Conservation (phyloP, 345 rosid species). For the Bruguiera gymnorhiza region DNA sequence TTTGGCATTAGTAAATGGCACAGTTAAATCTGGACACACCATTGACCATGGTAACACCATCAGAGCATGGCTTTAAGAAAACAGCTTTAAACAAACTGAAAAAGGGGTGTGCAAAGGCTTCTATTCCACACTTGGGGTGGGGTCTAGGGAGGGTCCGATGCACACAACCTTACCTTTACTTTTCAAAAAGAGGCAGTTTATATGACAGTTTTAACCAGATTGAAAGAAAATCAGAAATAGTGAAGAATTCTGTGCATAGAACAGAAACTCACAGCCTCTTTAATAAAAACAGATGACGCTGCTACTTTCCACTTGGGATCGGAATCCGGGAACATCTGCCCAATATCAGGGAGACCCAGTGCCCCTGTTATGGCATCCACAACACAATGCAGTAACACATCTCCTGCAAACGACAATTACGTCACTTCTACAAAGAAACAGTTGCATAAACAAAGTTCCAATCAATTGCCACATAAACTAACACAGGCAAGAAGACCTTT, state of each 20-base stretch:
- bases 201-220: neutral
- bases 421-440: neutral
- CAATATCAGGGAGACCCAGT: slow-evolving; percentile 93
- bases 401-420: slow-evolving; percentile 49
- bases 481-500: neutral
- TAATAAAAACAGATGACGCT: slow-evolving; percentile 74
- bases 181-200: no score
- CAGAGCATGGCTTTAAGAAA: neutral
- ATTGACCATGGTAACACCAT: neutral
- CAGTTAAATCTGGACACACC: neutral
- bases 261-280: slow-evolving; percentile 82
- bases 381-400: slow-evolving; percentile 93
- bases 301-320: slow-evolving; percentile 99
- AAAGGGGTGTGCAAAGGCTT: no score
- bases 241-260: neutral
- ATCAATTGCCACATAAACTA: neutral
- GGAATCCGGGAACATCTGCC: slow-evolving; percentile 87
- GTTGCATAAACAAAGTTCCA: neutral
- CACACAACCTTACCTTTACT: no score
- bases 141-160: no score
- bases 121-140: no score
- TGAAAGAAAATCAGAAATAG: neutral
- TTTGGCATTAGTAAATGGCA: neutral
- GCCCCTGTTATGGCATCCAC: slow-evolving; percentile 98
- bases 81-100: neutral